Evolutionary conservation across 305 asterid species (phyloP), one percentile per base, ranked within the genome.

Genomic region (Fraxinus angustifolia): DNA sequence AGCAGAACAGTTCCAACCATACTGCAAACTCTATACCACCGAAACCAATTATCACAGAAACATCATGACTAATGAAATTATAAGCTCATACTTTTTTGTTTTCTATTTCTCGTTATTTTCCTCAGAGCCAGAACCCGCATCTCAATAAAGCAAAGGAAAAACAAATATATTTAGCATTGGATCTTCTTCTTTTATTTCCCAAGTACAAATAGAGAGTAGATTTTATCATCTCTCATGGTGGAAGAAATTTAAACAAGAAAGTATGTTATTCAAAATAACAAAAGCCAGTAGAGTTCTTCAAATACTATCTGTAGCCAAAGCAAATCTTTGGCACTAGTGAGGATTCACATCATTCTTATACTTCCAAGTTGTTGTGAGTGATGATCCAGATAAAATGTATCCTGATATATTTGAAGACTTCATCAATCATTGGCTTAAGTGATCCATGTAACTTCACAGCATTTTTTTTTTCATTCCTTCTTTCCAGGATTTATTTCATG

Each of bases 1-100:
- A 34, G 84, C 77, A 8, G 92, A 81, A 83, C 84, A 83, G 75
- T 88, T 89, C 92, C 92, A 73, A 67, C 85, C 89, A 79, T 89
- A 83, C 81, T 82, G 92, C 81, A 87, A 76, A 40, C 14, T 23
- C 72, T 28, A 78, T 35, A 56, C 35, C 23, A 10, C 2, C 14
- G 17, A 14, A 21, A 16, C 56, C 77, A n/a, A n/a, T 36, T 17
- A 6, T 12, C 16, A 14, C 23, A 73, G 30, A n/a, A 30, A 38
- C 56, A n/a, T 73, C 14, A 50, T 16, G 21, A 50, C 21, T 50
- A 50, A n/a, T 2, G 21, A 16, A 50, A 50, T 50, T 16, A 50
- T 50, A 50, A 50, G 60, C 21, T 50, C 60, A 58, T 58, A 58
- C 6, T 58, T 58, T 0, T 28, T 58, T 58, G 68, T 58, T 58